phyloP scores from a whole-genome alignment of 2,329 filamentous ascomycete genomes.

The Emericellopsis atlantica region DNA sequence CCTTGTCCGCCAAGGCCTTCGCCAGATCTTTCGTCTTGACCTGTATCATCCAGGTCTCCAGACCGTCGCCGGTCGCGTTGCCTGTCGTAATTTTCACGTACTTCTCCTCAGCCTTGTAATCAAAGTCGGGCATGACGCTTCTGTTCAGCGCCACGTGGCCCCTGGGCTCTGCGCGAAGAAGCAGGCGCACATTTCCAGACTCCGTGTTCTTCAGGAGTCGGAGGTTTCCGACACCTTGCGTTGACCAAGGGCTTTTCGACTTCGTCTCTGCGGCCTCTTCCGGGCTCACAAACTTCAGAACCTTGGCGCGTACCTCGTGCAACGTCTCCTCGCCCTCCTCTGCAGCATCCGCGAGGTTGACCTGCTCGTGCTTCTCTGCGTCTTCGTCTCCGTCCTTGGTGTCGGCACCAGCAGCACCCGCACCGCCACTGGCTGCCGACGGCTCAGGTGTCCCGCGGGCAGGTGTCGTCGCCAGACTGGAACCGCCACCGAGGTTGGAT shows the following conservation, averaged over 20 bases:
- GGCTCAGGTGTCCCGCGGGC: slow-evolving; percentile 47
- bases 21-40: slow-evolving; percentile 53
- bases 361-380: slow-evolving; percentile 52
- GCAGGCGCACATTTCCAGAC: slow-evolving; percentile 51
- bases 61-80: slow-evolving; percentile 40
- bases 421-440: slow-evolving; percentile 29
- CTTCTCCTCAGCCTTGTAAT: slow-evolving; percentile 50
- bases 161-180: slow-evolving; percentile 63
- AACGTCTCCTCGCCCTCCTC: slow-evolving; percentile 62
- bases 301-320: slow-evolving; percentile 60
- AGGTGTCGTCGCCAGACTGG: slow-evolving; percentile 48
- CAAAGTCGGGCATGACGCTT: slow-evolving; percentile 43
- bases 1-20: slow-evolving; percentile 32
- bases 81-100: slow-evolving; percentile 47
- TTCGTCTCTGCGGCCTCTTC: slow-evolving; percentile 28
- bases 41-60: slow-evolving; percentile 61
- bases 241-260: slow-evolving; percentile 50
- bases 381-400: slow-evolving; percentile 30
- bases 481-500: slow-evolving; percentile 44
- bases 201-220: slow-evolving; percentile 63
- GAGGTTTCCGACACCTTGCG: slow-evolving; percentile 58
- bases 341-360: slow-evolving; percentile 54
- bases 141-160: slow-evolving; percentile 66
- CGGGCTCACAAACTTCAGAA: slow-evolving; percentile 47
- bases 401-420: slow-evolving; percentile 26